A percentile compares a stretch with the other conserved stretches of the same genome.
These are phyloP conservation scores for Phyllosticta ampelicida DNA, from an alignment of 2,329 filamentous ascomycete genomes.

Conservation along the genomic window DNA sequence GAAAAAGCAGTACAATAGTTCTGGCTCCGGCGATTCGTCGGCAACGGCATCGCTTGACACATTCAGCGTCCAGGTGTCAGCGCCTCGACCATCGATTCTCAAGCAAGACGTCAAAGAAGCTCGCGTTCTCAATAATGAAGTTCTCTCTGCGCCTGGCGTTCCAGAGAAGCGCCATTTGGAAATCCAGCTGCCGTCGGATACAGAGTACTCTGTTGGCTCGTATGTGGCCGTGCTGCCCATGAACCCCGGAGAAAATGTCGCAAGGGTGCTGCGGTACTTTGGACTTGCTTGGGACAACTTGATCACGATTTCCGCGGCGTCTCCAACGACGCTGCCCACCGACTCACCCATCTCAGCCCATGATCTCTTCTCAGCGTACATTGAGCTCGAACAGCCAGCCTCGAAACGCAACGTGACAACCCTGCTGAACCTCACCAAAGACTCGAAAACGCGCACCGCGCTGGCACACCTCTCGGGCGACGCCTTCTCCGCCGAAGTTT, in stretches of 20 bases:
- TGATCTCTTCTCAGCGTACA: slow-evolving; percentile 57
- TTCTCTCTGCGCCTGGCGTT: slow-evolving; percentile 20
- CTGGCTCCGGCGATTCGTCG: slow-evolving; percentile 5
- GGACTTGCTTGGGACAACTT: slow-evolving; percentile 58
- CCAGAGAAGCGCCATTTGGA: slow-evolving; percentile 18
- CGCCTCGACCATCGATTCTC: slow-evolving; percentile 24
- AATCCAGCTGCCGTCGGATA: slow-evolving; percentile 26
- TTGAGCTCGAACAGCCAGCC: slow-evolving; percentile 62
- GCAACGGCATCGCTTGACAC: slow-evolving; percentile 4
- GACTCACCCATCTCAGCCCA: slow-evolving; percentile 49
- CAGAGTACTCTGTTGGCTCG: slow-evolving; percentile 61
- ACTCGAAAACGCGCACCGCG: slow-evolving; percentile 38
- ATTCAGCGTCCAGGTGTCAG: slow-evolving; percentile 24
- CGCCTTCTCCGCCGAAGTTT: slow-evolving; percentile 27
- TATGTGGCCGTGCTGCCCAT: slow-evolving; percentile 65
- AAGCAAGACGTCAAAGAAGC: slow-evolving; percentile 29
- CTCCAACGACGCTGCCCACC: slow-evolving; percentile 57
- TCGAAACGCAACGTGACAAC: slow-evolving; percentile 51
- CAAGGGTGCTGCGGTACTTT: slow-evolving; percentile 54
- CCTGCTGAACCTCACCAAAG: slow-evolving; percentile 39
- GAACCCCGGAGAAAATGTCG: slow-evolving; percentile 53
- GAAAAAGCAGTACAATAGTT: slow-evolving; percentile 20
- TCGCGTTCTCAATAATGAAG: slow-evolving; percentile 22
- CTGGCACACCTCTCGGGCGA: slow-evolving; percentile 38
- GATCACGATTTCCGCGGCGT: slow-evolving; percentile 47